phyloP scores from a whole-genome alignment of 169 alveolate genomes.

The Plasmodium knowlesi region DNA sequence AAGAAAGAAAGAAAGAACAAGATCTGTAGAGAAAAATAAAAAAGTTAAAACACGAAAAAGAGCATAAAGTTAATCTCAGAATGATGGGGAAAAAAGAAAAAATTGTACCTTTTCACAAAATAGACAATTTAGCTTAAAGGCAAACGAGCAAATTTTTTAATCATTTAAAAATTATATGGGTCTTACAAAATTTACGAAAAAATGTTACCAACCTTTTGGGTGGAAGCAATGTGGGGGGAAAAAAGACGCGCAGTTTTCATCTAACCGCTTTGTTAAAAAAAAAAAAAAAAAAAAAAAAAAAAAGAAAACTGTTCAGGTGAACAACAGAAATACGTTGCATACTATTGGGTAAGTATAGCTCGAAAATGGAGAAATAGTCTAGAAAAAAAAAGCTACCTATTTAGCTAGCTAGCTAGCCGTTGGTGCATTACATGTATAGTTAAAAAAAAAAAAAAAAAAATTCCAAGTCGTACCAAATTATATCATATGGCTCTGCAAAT shows the following conservation, averaged over 20 bases:
- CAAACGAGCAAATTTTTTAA: background rate
- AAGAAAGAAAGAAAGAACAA: background rate
- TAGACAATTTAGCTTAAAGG: background rate
- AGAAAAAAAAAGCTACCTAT: background rate
- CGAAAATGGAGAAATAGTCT: background rate
- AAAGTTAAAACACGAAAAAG: background rate
- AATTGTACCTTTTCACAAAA: background rate
- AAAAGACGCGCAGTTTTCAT: background rate
- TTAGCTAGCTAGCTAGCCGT: background rate
- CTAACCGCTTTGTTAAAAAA: background rate
- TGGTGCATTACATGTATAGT: background rate
- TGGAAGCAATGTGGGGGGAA: background rate
- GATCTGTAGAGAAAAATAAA: background rate
- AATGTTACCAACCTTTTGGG: background rate
- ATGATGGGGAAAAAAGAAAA: background rate
- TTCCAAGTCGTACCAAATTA: background rate
- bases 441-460: background rate
- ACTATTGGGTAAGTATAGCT: background rate
- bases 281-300: conserved; percentile 1
- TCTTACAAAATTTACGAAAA: background rate
- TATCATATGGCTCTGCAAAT: background rate
- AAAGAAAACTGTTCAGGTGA: background rate
- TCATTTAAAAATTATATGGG: background rate
- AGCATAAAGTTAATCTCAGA: background rate
- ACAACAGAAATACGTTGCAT: background rate